Conservation (phyloP, 1,284 basidiomycete species). For the Apiotrichum siamense region DNA sequence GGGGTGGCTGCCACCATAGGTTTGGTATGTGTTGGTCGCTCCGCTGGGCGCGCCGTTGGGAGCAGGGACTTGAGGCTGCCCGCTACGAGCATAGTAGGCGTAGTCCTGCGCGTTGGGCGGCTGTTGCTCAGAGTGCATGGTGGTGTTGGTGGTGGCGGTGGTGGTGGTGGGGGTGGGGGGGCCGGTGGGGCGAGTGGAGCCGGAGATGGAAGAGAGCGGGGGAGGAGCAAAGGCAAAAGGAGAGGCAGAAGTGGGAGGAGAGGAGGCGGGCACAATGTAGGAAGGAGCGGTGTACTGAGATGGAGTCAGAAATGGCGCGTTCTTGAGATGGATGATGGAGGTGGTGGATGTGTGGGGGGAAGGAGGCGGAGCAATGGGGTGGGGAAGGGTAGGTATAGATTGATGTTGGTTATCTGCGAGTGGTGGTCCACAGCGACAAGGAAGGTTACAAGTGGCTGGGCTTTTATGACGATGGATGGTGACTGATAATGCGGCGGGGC, state of each 20-base stretch:
- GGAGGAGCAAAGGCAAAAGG: conserved; percentile 44
- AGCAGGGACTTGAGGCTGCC: conserved; percentile 3
- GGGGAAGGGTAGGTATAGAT: too few relatives aligned
- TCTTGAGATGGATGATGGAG: not conserved
- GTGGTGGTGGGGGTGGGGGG: too few relatives aligned
- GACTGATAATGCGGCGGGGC: too few relatives aligned
- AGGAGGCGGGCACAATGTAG: conserved; percentile 7
- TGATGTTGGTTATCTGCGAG: too few relatives aligned
- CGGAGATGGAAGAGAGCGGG: conserved; percentile 27
- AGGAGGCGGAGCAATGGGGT: not conserved
- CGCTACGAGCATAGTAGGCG: conserved; percentile 12
- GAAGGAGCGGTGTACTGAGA: not conserved
- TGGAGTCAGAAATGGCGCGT: not conserved
- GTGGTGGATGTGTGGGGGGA: not conserved
- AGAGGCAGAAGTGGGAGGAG: conserved; percentile 32
- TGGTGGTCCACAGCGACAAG: not conserved
- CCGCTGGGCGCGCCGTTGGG: conserved; percentile 8
- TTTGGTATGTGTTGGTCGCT: conserved; percentile 17
- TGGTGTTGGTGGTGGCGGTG: too few relatives aligned
- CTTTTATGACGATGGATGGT: too few relatives aligned
- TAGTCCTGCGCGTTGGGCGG: conserved; percentile 21
- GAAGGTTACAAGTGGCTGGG: too few relatives aligned
- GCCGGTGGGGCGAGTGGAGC: conserved; percentile 19
- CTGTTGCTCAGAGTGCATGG: conserved; percentile 32
- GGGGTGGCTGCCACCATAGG: conserved; percentile 25